Percentiles rank a stretch among this genome's conserved stretches.
These are phyloP conservation scores for Trichoderma asperellum DNA, from an alignment of 2,329 filamentous ascomycete genomes.

Conservation along the genomic window DNA sequence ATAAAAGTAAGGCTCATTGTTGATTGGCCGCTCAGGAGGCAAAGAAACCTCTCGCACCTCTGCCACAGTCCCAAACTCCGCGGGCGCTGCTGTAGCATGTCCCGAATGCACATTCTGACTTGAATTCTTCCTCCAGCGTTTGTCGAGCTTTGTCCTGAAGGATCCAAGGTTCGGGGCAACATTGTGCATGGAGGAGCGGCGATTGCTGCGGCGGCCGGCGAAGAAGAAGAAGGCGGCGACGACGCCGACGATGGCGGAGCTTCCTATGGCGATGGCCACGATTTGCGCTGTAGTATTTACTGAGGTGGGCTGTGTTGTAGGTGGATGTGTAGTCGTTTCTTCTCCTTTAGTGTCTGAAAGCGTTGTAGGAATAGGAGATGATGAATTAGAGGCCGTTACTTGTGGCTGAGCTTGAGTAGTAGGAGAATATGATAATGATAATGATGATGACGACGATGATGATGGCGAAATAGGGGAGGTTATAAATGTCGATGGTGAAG, in stretches of 20 bases:
- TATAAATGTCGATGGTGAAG: background rate
- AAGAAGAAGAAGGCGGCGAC: constrained; percentile 53
- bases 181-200: background rate
- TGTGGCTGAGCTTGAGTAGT: background rate
- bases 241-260: constrained; percentile 49
- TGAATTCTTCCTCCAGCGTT: background rate
- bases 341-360: background rate
- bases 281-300: constrained; percentile 52
- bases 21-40: background rate
- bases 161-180: background rate
- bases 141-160: background rate
- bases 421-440: background rate
- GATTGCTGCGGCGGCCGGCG: constrained; percentile 44
- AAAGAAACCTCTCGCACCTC: background rate
- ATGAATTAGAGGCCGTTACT: background rate
- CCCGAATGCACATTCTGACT: background rate
- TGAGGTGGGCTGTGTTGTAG: background rate
- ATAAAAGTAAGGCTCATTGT: background rate
- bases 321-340: background rate
- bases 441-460: background rate
- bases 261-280: constrained; percentile 62
- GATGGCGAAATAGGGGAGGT: background rate
- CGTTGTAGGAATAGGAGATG: background rate
- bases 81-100: background rate
- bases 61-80: background rate